Base-by-base conservation (phyloP, 2,329 filamentous ascomycete genomes). In the Curvularia spicifera region DNA sequence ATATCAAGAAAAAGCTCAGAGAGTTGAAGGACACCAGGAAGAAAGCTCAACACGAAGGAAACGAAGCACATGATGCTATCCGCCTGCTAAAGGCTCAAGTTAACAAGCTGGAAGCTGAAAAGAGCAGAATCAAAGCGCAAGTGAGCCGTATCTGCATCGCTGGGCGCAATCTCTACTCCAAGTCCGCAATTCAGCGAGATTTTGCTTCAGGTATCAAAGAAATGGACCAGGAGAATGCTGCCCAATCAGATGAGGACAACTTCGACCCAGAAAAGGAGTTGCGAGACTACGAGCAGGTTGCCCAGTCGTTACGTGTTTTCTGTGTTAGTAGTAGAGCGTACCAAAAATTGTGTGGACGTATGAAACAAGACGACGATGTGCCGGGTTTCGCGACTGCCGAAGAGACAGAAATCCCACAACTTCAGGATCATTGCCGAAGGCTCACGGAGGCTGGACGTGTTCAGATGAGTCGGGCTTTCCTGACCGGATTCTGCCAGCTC, bases 251-350 rank as follows among this genome's bases (percentile, higher is more conserved):
- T 44, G 83, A 83, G 20, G 80, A 79, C 0, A 78, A 78, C 8
- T 87, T 87, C 63, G 76, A 87, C 60, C 84, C 84, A 0, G 80
- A 84, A 1, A 67, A 81, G n/a, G 82, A 87, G 6, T 44, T 78
- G 2, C 80, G 85, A 9, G 82, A 89, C 64, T 89, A 89, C 51
- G 80, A 84, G 0, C 73, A 84, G 43, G 80, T 89, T 7, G 85
- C 84, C 0, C 71, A 71, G 8, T 79, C 77, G 0, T 76, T 90
- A 0, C 83, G 86, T 0, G 86, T 90, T 1, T 90, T 89, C 66
- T 89, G 87, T 60, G 84, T 89, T 15, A 87, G 84, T 56, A 85
- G 83, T 46, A 78, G 83, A 44, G 86, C 83, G 0, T 90, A 88
- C 53, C 86, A 90, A 64, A 85, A 86, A 64, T 73, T 89, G n/a